phyloP scores from a whole-genome alignment of 139 green algal species.

The Chlamydomonas sphaeroides region DNA sequence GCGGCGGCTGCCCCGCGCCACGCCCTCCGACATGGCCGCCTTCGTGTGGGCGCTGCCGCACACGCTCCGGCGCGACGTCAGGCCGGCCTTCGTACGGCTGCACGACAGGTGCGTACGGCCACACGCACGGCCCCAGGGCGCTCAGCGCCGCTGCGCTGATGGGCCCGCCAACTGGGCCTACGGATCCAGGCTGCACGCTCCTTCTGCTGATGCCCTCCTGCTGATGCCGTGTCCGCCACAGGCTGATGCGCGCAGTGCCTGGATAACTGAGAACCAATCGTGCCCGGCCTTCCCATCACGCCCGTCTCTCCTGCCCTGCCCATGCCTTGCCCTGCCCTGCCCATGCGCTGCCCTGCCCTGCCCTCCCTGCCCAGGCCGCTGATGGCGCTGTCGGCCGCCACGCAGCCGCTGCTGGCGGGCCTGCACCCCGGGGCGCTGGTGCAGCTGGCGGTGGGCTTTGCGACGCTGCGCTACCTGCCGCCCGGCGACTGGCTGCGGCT shows the following conservation, averaged over 20 bases:
- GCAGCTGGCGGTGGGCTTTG: conserved; percentile 25
- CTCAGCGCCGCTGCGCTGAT: no score
- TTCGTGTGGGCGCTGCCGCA: conserved; percentile 24
- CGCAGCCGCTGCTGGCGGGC: background rate
- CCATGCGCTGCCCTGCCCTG: background rate
- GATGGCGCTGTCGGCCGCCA: background rate
- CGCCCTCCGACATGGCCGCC: conserved; percentile 1
- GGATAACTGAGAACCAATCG: no score
- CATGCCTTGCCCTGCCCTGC: background rate
- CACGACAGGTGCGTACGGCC: background rate
- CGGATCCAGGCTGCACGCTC: no score
- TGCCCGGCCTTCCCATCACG: background rate
- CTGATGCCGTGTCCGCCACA: no score
- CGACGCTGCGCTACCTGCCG: conserved; percentile 8
- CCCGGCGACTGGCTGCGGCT: conserved; percentile 13
- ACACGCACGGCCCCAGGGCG: background rate
- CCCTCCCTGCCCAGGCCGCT: background rate
- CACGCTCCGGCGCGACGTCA: no score
- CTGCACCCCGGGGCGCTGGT: conserved; percentile 12
- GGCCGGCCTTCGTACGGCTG: background rate
- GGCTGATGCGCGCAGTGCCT: no score
- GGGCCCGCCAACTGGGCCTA: no score
- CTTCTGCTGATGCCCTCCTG: no score
- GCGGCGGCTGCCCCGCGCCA: background rate
- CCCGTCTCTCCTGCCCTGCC: background rate